These are phyloP conservation scores for Fusarium pseudocircinatum DNA, from an alignment of 2,329 filamentous ascomycete species.

Conservation along the genomic window DNA sequence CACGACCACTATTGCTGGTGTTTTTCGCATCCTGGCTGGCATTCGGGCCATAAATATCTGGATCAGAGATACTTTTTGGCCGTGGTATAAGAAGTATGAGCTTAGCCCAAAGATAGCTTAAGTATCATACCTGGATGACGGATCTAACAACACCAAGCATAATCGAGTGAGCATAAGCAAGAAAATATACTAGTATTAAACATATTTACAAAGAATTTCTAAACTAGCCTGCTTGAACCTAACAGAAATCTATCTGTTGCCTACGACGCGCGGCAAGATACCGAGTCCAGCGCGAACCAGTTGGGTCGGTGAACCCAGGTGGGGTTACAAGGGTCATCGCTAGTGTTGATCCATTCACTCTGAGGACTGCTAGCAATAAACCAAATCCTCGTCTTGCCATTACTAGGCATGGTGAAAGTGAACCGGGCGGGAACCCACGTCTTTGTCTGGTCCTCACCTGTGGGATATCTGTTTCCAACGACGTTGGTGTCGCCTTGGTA, in stretches of 20 bases:
- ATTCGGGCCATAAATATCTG: neutral
- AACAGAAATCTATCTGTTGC: rapidly evolving
- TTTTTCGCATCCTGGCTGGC: neutral
- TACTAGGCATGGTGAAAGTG: neutral
- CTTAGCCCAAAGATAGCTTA: neutral
- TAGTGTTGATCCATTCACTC: neutral
- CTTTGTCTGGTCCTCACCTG: neutral
- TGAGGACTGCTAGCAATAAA: conserved; percentile 15
- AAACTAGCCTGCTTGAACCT: rapidly evolving
- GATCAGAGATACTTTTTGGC: neutral
- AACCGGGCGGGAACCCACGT: neutral
- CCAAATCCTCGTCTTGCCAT: conserved; percentile 1
- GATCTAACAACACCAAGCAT: no score
- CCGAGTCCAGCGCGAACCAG: neutral
- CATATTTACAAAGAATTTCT: neutral
- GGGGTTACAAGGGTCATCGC: neutral
- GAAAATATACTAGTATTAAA: neutral
- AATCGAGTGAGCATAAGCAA: rapidly evolving
- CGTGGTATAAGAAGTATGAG: neutral
- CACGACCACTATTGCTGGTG: neutral
- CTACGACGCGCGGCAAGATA: neutral
- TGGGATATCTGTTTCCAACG: neutral
- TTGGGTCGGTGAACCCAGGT: neutral
- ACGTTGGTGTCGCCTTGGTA: neutral
- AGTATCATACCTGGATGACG: rapidly evolving